Evolutionary conservation across 495 filamentous ascomycete genomes (phyloP).

Genomic region (Penicillium macrosclerotiorum): DNA sequence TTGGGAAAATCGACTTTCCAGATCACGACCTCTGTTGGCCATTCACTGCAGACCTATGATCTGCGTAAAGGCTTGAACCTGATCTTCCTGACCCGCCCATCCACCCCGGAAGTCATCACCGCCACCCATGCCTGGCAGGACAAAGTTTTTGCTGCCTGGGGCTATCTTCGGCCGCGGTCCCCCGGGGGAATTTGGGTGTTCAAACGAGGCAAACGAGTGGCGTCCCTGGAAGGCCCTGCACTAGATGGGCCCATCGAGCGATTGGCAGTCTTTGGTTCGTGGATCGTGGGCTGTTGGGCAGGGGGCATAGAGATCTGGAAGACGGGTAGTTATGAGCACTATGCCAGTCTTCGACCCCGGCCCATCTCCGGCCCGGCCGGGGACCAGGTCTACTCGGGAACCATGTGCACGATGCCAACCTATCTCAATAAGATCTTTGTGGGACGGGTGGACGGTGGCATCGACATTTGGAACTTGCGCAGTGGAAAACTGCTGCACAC

Average conservation of each 20-base stretch:
- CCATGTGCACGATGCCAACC: conserved; percentile 80
- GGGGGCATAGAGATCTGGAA: conserved; percentile 87
- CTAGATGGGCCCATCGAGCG: conserved; percentile 68
- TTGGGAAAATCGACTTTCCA: conserved; percentile 94
- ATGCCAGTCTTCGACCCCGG: conserved; percentile 69
- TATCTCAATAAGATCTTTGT: conserved; percentile 95
- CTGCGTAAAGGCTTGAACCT: conserved; percentile 83
- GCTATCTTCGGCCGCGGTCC: conserved; percentile 46
- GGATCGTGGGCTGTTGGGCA: conserved; percentile 78
- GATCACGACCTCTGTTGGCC: conserved; percentile 90
- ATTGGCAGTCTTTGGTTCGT: conserved; percentile 81
- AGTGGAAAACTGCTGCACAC: conserved; percentile 87
- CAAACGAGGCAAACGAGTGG: conserved; percentile 86
- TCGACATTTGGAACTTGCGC: conserved; percentile 97
- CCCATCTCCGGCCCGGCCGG: conserved; percentile 38
- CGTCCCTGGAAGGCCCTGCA: conserved; percentile 65
- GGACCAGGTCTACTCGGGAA: conserved; percentile 63
- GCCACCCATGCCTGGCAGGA: conserved; percentile 88
- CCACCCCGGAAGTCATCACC: conserved; percentile 81
- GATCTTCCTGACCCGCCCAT: conserved; percentile 85
- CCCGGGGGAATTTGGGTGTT: conserved; percentile 84
- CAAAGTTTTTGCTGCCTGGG: conserved; percentile 83
- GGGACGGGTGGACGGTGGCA: conserved; percentile 78
- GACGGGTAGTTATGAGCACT: conserved; percentile 77
- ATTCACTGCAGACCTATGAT: conserved; percentile 91